Base-by-base conservation (phyloP, 2,329 filamentous ascomycete genomes). In the Pseudovirgaria hyperparasitica region DNA sequence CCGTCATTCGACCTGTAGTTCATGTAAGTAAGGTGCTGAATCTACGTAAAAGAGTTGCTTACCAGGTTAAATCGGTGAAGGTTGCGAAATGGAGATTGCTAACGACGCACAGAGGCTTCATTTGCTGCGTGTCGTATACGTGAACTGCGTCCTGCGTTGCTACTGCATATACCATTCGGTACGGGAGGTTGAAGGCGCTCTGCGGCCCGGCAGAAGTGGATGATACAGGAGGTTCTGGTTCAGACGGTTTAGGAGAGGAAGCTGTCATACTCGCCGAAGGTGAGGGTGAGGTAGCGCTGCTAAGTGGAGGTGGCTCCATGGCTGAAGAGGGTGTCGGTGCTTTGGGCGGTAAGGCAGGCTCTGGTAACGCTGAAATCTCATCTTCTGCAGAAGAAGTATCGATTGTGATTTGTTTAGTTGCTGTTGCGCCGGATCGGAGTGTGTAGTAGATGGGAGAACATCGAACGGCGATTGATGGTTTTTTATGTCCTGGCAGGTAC, bases 1-100 rank as follows among this genome's bases (percentile, higher is more conserved):
- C 80, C 80, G 52, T 86, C 80, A 36, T 66, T 74, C 2, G 80
- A 80, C 77, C 77, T 81, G 35, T 16, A 55, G 42, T 18, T 35
- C 63, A 40, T 52, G 31, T 47, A 36, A 24, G 31, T 17, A 24
- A 34, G 16, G 20, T 15, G 10, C 12, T 14, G 21, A 32, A 15
- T 27, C 11, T 14, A 19, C 23, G 5, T 16, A 38, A 25, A 19
- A 16, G 8, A 16, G 33, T 14, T 12, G 56, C 76, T 54, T 71
- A 93, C 90, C 90, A 98, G 18, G 84, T 79, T 32, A 98, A 61
- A 50, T 98, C 90, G 1, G 90, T 98, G 48, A 98, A 98, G 0
- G 90, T 96, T 4, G 90, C 86, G 52, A 87, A 93, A 54, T 98
- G 90, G 38, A 98, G 59, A 46, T 98, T 98, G 67, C 85, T 96